Conservation (phyloP, 257 asterid species). For the Dorcoceras hygrometricum region DNA sequence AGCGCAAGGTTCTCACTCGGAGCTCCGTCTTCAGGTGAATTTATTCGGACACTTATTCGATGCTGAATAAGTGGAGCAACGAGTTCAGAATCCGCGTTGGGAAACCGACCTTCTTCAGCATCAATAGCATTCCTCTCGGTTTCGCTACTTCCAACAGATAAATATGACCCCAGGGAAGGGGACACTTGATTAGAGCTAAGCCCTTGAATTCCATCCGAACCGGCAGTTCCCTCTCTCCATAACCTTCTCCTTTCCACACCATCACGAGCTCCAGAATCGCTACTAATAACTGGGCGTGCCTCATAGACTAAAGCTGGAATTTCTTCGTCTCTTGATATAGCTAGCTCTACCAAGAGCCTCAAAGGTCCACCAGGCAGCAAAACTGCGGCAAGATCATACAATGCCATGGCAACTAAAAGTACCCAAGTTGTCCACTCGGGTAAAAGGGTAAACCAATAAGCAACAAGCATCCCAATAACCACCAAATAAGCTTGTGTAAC, state of each 20-base stretch:
- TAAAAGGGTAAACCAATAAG: constrained; percentile 93
- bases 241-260: constrained; percentile 57
- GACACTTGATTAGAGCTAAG: constrained; percentile 11
- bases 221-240: constrained; percentile 62
- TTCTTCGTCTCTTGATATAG: constrained; percentile 87
- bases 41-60: constrained; percentile 45
- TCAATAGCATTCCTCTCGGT: constrained; percentile 37
- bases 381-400: constrained; percentile 98
- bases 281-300: constrained; percentile 63
- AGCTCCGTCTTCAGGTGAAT: constrained; percentile 33
- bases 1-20: constrained; percentile 48
- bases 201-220: constrained; percentile 26
- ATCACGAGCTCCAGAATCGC: constrained; percentile 29
- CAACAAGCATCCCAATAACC: constrained; percentile 85
- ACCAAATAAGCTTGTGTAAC: constrained; percentile 77
- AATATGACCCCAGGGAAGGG: constrained; percentile 5
- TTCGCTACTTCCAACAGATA: constrained; percentile 19
- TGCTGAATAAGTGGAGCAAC: constrained; percentile 72
- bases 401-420: constrained; percentile 88
- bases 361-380: constrained; percentile 92
- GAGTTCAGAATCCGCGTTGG: constrained; percentile 50
- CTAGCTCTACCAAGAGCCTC: constrained; percentile 93
- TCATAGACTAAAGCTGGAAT: constrained; percentile 98
- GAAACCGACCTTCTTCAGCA: constrained; percentile 46
- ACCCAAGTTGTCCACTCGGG: constrained; percentile 99